Conservation (phyloP, 768 basidiomycete genomes). For the Cyathus striatus region DNA sequence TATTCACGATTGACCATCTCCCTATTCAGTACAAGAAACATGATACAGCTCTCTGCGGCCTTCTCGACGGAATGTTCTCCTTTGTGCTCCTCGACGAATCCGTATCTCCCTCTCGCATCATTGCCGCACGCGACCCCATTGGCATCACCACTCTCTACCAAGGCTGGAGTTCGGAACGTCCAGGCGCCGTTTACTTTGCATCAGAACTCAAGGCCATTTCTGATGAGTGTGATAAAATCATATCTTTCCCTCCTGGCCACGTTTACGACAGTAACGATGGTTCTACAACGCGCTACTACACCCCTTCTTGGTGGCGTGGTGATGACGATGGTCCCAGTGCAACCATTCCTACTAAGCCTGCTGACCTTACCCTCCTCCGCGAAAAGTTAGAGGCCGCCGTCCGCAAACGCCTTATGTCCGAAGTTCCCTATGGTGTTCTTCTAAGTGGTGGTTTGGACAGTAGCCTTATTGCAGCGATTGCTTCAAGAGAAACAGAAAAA, state of each 20-base stretch:
- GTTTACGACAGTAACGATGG: slow-evolving; percentile 84
- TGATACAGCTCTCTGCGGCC: slow-evolving; percentile 67
- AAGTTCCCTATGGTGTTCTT: slow-evolving; percentile 96
- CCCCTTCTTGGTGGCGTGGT: slow-evolving; percentile 86
- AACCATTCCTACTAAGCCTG: slow-evolving; percentile 51
- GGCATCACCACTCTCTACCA: slow-evolving; percentile 99
- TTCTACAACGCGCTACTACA: slow-evolving; percentile 79
- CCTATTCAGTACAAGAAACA: slow-evolving; percentile 72
- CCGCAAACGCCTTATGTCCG: slow-evolving; percentile 92
- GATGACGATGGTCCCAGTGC: slow-evolving; percentile 60
- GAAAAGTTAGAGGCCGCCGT: slow-evolving; percentile 89
- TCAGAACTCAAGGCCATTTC: slow-evolving; percentile 92
- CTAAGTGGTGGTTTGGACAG: slow-evolving; percentile 95
- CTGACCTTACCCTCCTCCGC: slow-evolving; percentile 67
- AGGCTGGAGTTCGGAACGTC: slow-evolving; percentile 82
- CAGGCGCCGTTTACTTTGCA: slow-evolving; percentile 85
- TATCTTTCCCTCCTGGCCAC: slow-evolving; percentile 96
- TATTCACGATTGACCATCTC: not conserved
- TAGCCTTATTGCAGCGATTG: slow-evolving; percentile 93
- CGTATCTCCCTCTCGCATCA: slow-evolving; percentile 80
- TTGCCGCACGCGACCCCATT: slow-evolving; percentile 95
- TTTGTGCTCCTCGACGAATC: slow-evolving; percentile 96
- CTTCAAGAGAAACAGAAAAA: slow-evolving; percentile 92
- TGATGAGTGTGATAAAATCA: slow-evolving; percentile 91
- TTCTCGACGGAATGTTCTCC: slow-evolving; percentile 98